Base-by-base conservation (phyloP, 768 basidiomycete genomes). In the Collybia mongolica region DNA sequence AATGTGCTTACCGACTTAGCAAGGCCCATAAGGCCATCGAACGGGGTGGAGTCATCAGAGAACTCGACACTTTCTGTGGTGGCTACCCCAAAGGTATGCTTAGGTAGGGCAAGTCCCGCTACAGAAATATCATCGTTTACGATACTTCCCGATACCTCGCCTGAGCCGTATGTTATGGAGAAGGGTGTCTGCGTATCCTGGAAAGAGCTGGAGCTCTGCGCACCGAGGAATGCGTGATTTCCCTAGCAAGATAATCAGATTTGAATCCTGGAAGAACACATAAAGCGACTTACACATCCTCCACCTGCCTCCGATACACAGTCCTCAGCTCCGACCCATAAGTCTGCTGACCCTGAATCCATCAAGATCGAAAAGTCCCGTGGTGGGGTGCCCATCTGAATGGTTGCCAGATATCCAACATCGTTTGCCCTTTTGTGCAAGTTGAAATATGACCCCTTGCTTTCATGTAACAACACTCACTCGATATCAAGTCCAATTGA, bases 11-110 rank as follows among this genome's bases (percentile, higher is more conserved):
- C 85, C 44, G 85, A 86, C 69, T 84, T 73, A 5, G 86, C 90
- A 42, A 89, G 74, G 29, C 90, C 89, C 83, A 90, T 86, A 32
- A 92, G 65, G 14, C 90, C 88, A 60, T 90, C 86, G 54, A 88
- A 89, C 1, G 78, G 71, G 36, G 73, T 72, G 1, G 53, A 46
- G 55, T 74, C 53, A 32, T 61, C 59, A 12, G 82, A 72, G 67
- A 93, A 91, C 28, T 90, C 82, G 0, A 64, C 58, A 43, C 76
- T 82, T 65, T 92, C 90, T 11, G 56, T 35, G 1, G 65, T 67
- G 6, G 87, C 79, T 18, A 83, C 82, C 47, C 91, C 91, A 53
- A 93, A 90, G 0, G 74, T 78, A 64, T 90, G 88, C 3, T 58
- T 70, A 4, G 61, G 61, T 35, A 92, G 71, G 0, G 66, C 54